phyloP scores from a whole-genome alignment of 2,329 filamentous ascomycete species.

The Exophiala alcalophila region DNA sequence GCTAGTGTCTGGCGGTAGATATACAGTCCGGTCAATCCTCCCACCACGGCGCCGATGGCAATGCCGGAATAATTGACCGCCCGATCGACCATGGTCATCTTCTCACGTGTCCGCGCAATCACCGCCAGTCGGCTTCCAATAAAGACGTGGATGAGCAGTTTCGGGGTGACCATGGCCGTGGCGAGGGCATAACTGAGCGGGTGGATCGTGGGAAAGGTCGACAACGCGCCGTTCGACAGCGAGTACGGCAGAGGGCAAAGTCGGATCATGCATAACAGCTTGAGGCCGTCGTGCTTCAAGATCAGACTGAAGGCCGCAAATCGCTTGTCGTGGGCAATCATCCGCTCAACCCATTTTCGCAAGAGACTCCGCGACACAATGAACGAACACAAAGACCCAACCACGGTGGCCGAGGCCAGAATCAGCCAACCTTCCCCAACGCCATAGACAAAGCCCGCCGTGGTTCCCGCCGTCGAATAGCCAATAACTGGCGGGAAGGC shows the following conservation, averaged over 20 bases:
- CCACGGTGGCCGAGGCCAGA: slow-evolving; percentile 71
- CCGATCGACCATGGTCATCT: slow-evolving; percentile 77
- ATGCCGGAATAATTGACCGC: slow-evolving; percentile 82
- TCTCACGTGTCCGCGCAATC: slow-evolving; percentile 76
- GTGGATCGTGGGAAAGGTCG: slow-evolving; percentile 85
- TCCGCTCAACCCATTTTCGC: slow-evolving; percentile 70
- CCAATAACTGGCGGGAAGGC: slow-evolving; percentile 86
- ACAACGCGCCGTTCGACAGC: slow-evolving; percentile 88
- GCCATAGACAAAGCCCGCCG: slow-evolving; percentile 69
- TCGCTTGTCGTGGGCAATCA: slow-evolving; percentile 78
- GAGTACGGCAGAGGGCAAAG: slow-evolving; percentile 92
- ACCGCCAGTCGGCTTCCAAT: slow-evolving; percentile 79
- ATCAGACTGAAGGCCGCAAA: slow-evolving; percentile 88
- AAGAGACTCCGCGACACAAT: slow-evolving; percentile 75
- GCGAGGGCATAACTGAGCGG: slow-evolving; percentile 74
- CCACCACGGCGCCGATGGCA: slow-evolving; percentile 65
- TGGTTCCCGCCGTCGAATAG: slow-evolving; percentile 73
- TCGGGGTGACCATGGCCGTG: slow-evolving; percentile 78
- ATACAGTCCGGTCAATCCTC: slow-evolving; percentile 72
- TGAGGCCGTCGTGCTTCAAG: slow-evolving; percentile 83
- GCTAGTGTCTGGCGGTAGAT: slow-evolving; percentile 69
- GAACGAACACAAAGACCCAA: slow-evolving; percentile 77
- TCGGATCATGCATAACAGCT: slow-evolving; percentile 85
- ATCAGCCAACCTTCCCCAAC: slow-evolving; percentile 77
- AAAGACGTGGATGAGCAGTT: slow-evolving; percentile 87